Evolutionary conservation across 257 asterid genomes (phyloP).

Genomic region (Euphrasia confusa): DNA sequence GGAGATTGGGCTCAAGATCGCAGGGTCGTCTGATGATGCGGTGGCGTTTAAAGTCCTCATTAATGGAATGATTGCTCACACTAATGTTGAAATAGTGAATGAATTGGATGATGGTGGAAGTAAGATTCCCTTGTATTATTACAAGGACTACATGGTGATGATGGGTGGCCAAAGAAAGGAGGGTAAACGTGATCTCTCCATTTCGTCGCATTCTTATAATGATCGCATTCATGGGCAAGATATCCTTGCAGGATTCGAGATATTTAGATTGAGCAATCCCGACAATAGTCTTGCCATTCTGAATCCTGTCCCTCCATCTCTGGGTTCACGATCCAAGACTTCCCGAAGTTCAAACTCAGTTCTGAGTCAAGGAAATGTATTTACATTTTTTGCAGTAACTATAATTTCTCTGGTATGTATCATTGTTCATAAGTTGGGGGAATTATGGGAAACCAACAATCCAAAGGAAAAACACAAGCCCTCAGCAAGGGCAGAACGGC

Average conservation of each 20-base stretch:
- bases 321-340: neutral
- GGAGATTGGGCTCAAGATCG: neutral
- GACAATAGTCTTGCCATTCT: neutral
- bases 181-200: neutral
- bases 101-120: neutral
- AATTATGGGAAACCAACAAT: neutral
- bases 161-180: neutral
- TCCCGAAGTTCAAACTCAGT: neutral
- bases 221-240: neutral
- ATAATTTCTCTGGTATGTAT: neutral
- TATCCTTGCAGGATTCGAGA: neutral
- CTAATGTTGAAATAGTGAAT: neutral
- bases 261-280: neutral
- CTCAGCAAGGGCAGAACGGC: constrained; percentile 1
- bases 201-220: neutral
- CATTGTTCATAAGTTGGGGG: neutral
- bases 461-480: neutral
- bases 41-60: neutral
- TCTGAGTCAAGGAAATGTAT: neutral
- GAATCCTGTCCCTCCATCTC: neutral
- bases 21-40: neutral
- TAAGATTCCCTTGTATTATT: neutral
- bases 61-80: neutral
- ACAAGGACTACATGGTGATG: neutral
- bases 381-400: neutral